Conservation (phyloP, 352 stramenopile genomes). For the Lagenidium giganteum region DNA sequence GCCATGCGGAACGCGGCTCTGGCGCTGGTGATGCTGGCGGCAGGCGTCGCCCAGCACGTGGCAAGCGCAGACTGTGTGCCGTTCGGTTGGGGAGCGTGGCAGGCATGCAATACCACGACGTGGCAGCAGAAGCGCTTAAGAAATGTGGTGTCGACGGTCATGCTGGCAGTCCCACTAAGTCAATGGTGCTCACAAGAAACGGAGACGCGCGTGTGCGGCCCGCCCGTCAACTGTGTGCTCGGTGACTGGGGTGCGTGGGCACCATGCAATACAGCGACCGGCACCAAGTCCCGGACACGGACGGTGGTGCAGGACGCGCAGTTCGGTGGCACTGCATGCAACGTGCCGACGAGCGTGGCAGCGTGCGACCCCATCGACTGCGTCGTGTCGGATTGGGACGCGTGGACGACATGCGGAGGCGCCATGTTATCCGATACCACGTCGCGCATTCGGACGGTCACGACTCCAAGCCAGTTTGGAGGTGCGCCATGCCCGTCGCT, state of each 20-base stretch:
- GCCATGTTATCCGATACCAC: conserved; percentile 27
- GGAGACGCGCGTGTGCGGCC: too few relatives aligned
- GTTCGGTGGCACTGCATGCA: conserved; percentile 35
- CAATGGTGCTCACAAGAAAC: too few relatives aligned
- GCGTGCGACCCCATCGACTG: conserved; percentile 30
- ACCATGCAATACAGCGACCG: conserved; percentile 26
- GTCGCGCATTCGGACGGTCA: conserved; percentile 24
- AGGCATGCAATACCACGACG: too few relatives aligned
- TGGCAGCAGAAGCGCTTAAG: too few relatives aligned
- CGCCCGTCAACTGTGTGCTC: conserved; percentile 47
- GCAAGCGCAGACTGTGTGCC: too few relatives aligned
- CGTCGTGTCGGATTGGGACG: conserved; percentile 25
- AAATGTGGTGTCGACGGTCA: too few relatives aligned
- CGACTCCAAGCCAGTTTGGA: conserved; percentile 21
- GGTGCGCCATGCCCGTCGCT: conserved; percentile 31
- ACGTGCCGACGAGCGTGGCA: conserved; percentile 28
- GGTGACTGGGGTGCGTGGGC: conserved; percentile 29
- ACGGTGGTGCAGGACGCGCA: conserved; percentile 23
- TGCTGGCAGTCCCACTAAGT: too few relatives aligned
- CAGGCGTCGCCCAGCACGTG: too few relatives aligned
- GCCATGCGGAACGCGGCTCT: too few relatives aligned
- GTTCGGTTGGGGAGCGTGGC: too few relatives aligned
- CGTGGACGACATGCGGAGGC: conserved; percentile 26
- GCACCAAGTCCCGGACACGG: conserved; percentile 22
- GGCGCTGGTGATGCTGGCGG: too few relatives aligned